These are phyloP conservation scores for Saccharomycopsis schoenii DNA, from an alignment of 805 yeast species.

Conservation along the genomic window DNA sequence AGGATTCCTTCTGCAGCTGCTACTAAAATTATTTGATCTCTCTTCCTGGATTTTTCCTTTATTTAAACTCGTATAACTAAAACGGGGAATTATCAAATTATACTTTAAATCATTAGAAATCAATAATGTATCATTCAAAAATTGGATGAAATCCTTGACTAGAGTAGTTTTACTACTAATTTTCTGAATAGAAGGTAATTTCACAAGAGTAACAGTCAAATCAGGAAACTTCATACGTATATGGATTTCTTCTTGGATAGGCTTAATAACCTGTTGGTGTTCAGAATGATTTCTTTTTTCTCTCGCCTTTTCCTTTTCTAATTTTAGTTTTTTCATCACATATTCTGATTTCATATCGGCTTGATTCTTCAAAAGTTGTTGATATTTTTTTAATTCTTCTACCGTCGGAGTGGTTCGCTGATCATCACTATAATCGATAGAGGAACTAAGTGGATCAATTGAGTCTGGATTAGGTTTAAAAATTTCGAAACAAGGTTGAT, in stretches of 20 bases:
- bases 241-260: constrained; percentile 20
- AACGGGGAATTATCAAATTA: constrained; percentile 15
- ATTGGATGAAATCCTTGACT: constrained; percentile 22
- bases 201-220: constrained; percentile 24
- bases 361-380: constrained; percentile 23
- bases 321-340: constrained; percentile 15
- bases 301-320: not conserved
- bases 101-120: constrained; percentile 9
- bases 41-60: not conserved
- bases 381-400: constrained; percentile 29
- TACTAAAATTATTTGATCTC: not conserved
- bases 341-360: constrained; percentile 22
- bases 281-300: constrained; percentile 1
- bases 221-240: constrained; percentile 30
- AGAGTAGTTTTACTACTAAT: constrained; percentile 15
- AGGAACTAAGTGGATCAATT: not conserved
- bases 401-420: constrained; percentile 27
- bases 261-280: constrained; percentile 16
- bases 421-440: constrained; percentile 15
- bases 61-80: constrained; percentile 9
- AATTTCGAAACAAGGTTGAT: not conserved
- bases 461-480: constrained; percentile 3
- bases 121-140: constrained; percentile 21
- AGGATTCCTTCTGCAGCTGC: constrained; percentile 13
- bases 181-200: constrained; percentile 17